Base-by-base conservation (phyloP, 2,329 filamentous ascomycete species). In the Cryphonectria radicalis region DNA sequence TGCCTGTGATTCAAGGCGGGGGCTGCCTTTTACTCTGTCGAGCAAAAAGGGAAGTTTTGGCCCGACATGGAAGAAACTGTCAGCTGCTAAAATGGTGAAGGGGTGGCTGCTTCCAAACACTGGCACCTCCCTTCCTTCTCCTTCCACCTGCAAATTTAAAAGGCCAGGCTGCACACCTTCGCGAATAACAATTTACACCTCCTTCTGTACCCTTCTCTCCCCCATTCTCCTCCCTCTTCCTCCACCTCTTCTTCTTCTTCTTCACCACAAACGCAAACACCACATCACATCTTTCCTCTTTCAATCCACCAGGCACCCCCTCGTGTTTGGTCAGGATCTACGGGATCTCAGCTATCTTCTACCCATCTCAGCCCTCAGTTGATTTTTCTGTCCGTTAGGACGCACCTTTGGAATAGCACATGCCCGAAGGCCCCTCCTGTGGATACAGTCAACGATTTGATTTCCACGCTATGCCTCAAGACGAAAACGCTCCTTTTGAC, bases 341-440 rank as follows among this genome's bases (percentile, higher is more conserved):
- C 70, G 66, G 43, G 40, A 71, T 73, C 69, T 71, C 73, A 42
- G 71, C 71, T 68, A 74, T 70, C 59, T 65, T 70, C 63, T 50
- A 66, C 68, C 57, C 63, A 72, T 65, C 50, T 71, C 72, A 66
- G 14, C 42, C 59, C 65, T 68, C 59, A 50, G 46, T 60, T 69
- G 70, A 28, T 55, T 63, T 53, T 43, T 70, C 68, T 68, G 64
- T 59, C 69, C 53, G 13, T 37, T 53, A 55, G 50, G 60, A 59
- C 57, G 53, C 60, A 63, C 63, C 66, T 64, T 66, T 71, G 69
- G 71, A 69, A 68, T 67, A 70, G 63, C 67, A 69, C 62, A 67
- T 57, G 13, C 62, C 64, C 35, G 35, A 64, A 65, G 42, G 65
- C 69, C 19, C 22, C 59, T 71, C 67, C 55, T 59, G 43, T 25